A percentile compares a stretch with the other conserved stretches of the same genome.
phyloP scores from a whole-genome alignment of 441 rosid species.

The Populus trichocarpa region DNA sequence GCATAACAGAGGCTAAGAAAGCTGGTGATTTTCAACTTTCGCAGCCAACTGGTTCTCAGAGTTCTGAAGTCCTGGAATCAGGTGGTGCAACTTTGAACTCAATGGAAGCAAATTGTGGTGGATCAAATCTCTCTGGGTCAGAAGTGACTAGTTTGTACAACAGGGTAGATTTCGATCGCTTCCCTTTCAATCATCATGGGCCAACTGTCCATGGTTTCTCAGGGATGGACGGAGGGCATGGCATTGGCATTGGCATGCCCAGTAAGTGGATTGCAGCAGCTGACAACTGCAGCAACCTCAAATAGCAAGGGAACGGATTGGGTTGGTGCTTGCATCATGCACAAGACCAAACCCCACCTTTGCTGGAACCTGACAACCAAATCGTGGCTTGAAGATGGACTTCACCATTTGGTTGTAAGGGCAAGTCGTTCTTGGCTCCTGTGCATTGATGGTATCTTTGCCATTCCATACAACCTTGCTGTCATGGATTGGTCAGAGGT shows the following conservation, averaged over 20 bases:
- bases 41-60: slow-evolving; percentile 62
- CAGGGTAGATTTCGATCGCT: slow-evolving; percentile 25
- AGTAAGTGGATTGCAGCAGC: slow-evolving; percentile 63
- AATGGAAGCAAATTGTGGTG: slow-evolving; percentile 35
- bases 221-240: slow-evolving; percentile 34
- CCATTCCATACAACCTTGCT: slow-evolving; percentile 15
- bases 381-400: slow-evolving; percentile 25
- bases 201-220: slow-evolving; percentile 45
- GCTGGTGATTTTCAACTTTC: slow-evolving; percentile 10
- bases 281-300: slow-evolving; percentile 49
- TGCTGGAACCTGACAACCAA: slow-evolving; percentile 33
- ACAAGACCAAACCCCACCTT: slow-evolving; percentile 19
- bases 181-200: slow-evolving; percentile 23
- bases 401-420: slow-evolving; percentile 50
- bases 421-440: slow-evolving; percentile 99
- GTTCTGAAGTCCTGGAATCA: slow-evolving; percentile 73
- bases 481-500: slow-evolving; percentile 20
- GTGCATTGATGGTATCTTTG: slow-evolving; percentile 26
- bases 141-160: slow-evolving; percentile 77
- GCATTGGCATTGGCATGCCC: slow-evolving; percentile 42
- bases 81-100: slow-evolving; percentile 55
- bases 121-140: slow-evolving; percentile 47
- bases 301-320: slow-evolving; percentile 31
- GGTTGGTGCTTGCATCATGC: slow-evolving; percentile 23
- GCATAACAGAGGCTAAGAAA: slow-evolving; percentile 31